Percentiles rank a stretch among this genome's conserved stretches.
Evolutionary conservation across 176 grass and related monocot genomes (phyloP).

Genomic region (Bromus sterilis): DNA sequence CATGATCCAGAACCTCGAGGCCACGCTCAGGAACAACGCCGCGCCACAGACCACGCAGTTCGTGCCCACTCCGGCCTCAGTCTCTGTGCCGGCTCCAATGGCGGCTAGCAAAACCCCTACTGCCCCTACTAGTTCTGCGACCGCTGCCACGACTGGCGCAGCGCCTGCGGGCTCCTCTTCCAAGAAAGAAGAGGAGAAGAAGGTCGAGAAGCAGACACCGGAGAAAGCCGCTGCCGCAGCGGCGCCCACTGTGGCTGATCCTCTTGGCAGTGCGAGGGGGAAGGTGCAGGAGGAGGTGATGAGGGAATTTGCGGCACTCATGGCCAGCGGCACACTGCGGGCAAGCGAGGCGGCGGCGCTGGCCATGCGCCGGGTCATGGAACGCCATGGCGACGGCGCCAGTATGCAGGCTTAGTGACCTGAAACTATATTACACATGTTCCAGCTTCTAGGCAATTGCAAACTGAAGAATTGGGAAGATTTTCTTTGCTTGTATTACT

Average conservation of each 20-base stretch:
- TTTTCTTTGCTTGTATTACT: not conserved
- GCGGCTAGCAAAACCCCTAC: not conserved
- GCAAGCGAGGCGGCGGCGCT: conserved; percentile 74
- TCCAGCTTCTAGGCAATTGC: not conserved
- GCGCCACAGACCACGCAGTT: conserved; percentile 37
- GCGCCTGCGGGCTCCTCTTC: not conserved
- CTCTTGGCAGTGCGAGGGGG: conserved; percentile 34
- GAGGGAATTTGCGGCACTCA: conserved; percentile 66
- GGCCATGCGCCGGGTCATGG: conserved; percentile 68
- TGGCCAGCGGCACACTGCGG: conserved; percentile 59
- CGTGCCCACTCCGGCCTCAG: not conserved
- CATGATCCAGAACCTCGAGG: conserved; percentile 73
- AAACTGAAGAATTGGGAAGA: not conserved
- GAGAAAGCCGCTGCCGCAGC: not conserved
- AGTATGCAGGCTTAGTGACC: not conserved
- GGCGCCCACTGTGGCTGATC: not conserved
- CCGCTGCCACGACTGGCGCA: not conserved
- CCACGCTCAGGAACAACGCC: conserved; percentile 31
- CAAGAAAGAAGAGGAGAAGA: not conserved
- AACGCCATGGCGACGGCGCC: conserved; percentile 46
- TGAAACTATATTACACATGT: not conserved
- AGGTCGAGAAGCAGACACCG: not conserved
- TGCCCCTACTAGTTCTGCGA: not conserved
- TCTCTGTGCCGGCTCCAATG: not conserved
- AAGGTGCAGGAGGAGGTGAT: conserved; percentile 85